These are phyloP conservation scores for Exophiala bonariae DNA, from an alignment of 2,329 filamentous ascomycete species.

Conservation along the genomic window DNA sequence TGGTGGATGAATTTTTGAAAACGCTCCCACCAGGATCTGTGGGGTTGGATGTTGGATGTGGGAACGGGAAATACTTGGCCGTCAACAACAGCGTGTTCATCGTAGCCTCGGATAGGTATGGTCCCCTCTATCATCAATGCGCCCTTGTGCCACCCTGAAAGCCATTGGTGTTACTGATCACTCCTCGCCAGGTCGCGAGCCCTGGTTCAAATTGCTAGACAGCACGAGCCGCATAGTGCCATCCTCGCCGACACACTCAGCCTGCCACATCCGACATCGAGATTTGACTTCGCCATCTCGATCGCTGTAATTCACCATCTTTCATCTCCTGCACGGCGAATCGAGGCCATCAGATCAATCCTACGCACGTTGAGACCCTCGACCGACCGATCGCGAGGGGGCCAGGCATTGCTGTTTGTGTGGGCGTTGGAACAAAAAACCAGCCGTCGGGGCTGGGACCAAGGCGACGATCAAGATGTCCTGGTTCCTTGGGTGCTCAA, in stretches of 20 bases:
- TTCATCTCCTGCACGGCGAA: slow-evolving; percentile 71
- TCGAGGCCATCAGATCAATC: slow-evolving; percentile 70
- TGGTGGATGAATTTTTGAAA: slow-evolving; percentile 76
- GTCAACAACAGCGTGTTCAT: slow-evolving; percentile 79
- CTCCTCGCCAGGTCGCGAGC: slow-evolving; percentile 53
- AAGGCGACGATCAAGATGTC: slow-evolving; percentile 80
- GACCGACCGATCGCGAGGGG: slow-evolving; percentile 38
- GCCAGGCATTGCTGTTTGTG: slow-evolving; percentile 79
- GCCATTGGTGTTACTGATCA: slow-evolving; percentile 2
- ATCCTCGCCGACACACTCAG: slow-evolving; percentile 78
- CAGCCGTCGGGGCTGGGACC: slow-evolving; percentile 86
- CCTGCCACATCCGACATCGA: slow-evolving; percentile 69
- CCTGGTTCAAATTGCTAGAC: slow-evolving; percentile 57
- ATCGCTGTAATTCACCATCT: slow-evolving; percentile 95
- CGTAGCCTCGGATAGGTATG: slow-evolving; percentile 79
- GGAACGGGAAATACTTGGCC: slow-evolving; percentile 91
- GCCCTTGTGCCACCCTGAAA: too few species aligned
- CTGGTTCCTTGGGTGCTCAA: slow-evolving; percentile 92
- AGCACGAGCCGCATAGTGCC: slow-evolving; percentile 63
- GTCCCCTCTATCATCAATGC: slow-evolving; percentile 31
- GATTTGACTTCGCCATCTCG: slow-evolving; percentile 85
- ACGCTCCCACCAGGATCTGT: slow-evolving; percentile 67
- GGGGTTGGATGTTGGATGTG: slow-evolving; percentile 89
- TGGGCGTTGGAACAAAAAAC: slow-evolving; percentile 92
- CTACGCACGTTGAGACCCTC: slow-evolving; percentile 61